phyloP scores from a whole-genome alignment of 495 filamentous ascomycete species.

The Penicillium subrubescens region DNA sequence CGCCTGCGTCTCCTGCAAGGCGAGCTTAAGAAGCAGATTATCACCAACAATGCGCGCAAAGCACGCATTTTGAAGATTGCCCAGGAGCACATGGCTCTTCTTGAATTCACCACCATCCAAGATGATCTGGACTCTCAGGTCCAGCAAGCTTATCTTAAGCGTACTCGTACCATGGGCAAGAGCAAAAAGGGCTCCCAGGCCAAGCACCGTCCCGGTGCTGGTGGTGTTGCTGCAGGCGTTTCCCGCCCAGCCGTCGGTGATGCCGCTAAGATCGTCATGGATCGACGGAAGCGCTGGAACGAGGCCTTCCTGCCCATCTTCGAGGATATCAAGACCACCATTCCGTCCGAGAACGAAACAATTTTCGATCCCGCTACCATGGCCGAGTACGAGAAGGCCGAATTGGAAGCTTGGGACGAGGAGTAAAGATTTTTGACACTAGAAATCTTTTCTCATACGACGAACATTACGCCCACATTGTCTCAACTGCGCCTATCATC shows the following conservation, averaged over 20 bases:
- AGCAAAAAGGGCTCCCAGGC: conserved; percentile 76
- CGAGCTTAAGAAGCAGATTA: conserved; percentile 75
- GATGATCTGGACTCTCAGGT: conserved; percentile 97
- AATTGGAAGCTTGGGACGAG: conserved; percentile 77
- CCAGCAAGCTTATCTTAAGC: conserved; percentile 91
- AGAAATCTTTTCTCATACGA: no score
- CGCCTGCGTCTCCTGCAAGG: conserved; percentile 82
- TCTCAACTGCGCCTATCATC: not conserved
- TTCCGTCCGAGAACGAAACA: conserved; percentile 55
- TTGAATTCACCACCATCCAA: conserved; percentile 94
- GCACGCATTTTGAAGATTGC: conserved; percentile 80
- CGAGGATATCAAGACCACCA: conserved; percentile 65
- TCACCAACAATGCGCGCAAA: conserved; percentile 89
- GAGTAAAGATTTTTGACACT: conserved; percentile 31
- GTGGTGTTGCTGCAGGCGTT: conserved; percentile 56
- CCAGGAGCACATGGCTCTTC: conserved; percentile 87
- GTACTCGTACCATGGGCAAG: conserved; percentile 90
- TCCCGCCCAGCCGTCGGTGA: conserved; percentile 86
- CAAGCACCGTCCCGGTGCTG: conserved; percentile 68
- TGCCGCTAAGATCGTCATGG: conserved; percentile 85
- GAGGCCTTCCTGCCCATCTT: conserved; percentile 87
- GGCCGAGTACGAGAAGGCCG: conserved; percentile 62
- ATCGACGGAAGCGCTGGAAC: conserved; percentile 81
- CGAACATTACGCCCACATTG: no score
- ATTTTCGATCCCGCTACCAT: conserved; percentile 66